Base-by-base conservation (phyloP, 352 stramenopile genomes). In the Globisporangium nodosum region DNA sequence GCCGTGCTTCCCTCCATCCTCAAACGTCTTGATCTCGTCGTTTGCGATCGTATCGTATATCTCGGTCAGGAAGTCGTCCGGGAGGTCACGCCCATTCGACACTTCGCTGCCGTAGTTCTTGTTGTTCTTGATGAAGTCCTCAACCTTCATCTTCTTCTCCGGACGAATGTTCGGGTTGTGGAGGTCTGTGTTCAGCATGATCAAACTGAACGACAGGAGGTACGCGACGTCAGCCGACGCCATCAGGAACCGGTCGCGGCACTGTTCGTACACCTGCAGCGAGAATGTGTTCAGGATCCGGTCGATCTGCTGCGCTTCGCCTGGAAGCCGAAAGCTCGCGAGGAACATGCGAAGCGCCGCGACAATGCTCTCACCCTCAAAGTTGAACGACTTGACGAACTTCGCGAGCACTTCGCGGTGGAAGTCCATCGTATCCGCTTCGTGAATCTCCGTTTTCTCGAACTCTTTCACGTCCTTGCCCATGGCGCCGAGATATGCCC, bases 101-200 rank as follows among this genome's bases (percentile, higher is more conserved):
- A 95, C 87, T 64, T 96, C 86, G n/a, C 69, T 60, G 5, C 88
- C 88, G 54, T 97, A 97, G 60, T 96, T 93, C 37, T 76, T 78
- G 72, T 97, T 97, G 60, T 96, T 95, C 50, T 81, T 83, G 65
- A 97, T 81, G 60, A 97, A 97, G 57, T 91, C 85, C 15, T 76
- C 60, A 21, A 90, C 60, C 45, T 85, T 88, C 88, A 96, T 97
- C 51, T 93, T 94, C 60, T 90, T 89, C 49, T 96, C 85, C 0
- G 66, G 58, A 5, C 76, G 72, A 52, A 96, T 94, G 52, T 95
- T 96, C 16, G 81, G 58, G 60, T 96, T 95, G 61, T 95, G 85
- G 8, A 94, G 55, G 68, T 96, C 87, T 27, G 85, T 92, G 56
- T 94, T 94, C 5, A 94, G 72, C 84, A 96, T 94, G 58, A 96